A percentile compares a stretch with the other conserved stretches of the same genome.
phyloP scores from a whole-genome alignment of 208 protist species.

The Lotmaria passim region DNA sequence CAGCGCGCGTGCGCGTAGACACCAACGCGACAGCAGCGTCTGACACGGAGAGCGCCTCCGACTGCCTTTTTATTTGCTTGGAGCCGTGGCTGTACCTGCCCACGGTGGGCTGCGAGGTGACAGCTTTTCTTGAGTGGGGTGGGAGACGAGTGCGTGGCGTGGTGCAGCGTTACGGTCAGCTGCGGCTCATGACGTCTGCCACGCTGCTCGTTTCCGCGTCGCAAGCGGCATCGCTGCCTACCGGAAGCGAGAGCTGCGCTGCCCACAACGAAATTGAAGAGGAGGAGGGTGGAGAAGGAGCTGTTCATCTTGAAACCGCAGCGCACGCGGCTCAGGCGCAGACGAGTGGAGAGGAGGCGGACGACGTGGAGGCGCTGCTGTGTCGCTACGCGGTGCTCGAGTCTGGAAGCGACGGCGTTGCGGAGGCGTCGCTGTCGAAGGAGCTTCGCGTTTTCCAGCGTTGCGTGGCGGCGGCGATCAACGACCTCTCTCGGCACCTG shows the following conservation, averaged over 20 bases:
- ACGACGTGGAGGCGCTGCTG: constrained; percentile 25
- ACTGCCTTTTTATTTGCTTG: constrained; percentile 49
- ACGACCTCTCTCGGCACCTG: constrained; percentile 40
- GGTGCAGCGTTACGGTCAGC: constrained; percentile 68
- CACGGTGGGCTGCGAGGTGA: constrained; percentile 72
- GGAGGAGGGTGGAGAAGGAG: background rate
- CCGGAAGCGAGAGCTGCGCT: too few relatives aligned
- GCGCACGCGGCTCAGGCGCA: background rate
- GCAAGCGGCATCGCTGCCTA: constrained; percentile 12
- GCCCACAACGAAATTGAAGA: background rate
- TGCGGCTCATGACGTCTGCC: constrained; percentile 82
- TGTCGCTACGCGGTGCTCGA: constrained; percentile 47
- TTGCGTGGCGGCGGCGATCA: constrained; percentile 36
- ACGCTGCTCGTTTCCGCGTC: too few relatives aligned
- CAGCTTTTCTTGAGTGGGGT: constrained; percentile 61
- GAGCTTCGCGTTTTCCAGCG: constrained; percentile 53
- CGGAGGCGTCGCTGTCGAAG: constrained; percentile 47
- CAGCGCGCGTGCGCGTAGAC: too few relatives aligned
- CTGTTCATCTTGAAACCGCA: background rate
- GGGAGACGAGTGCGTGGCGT: constrained; percentile 58
- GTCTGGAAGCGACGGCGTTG: constrained; percentile 45
- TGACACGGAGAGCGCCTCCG: background rate
- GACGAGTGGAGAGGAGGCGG: background rate
- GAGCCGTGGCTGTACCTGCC: constrained; percentile 83
- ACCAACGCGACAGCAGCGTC: background rate